These are phyloP conservation scores for Thoreauomyces humboldtii DNA, from an alignment of 192 early-diverging fungal genomes.

Conservation along the genomic window DNA sequence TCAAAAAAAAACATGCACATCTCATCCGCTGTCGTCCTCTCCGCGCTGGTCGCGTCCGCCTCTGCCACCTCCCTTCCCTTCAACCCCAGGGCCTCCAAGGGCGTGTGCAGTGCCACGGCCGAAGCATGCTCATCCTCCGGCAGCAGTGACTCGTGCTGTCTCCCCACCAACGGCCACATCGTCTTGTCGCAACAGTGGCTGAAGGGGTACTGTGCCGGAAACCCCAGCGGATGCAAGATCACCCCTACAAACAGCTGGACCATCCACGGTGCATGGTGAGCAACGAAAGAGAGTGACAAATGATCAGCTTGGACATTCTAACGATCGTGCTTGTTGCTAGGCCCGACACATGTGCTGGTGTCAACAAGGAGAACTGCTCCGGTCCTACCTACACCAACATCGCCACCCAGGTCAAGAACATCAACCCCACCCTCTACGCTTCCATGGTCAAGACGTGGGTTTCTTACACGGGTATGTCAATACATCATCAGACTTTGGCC, in stretches of 20 bases:
- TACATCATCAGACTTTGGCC: no score
- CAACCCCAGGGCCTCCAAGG: neutral
- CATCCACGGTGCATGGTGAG: slow-evolving; percentile 8
- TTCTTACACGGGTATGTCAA: slow-evolving; percentile 3
- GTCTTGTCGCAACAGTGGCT: slow-evolving; percentile 17
- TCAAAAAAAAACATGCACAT: no score
- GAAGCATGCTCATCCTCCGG: neutral
- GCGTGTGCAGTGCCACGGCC: neutral
- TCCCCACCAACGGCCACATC: neutral
- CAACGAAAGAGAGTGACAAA: no score
- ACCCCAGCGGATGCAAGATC: neutral
- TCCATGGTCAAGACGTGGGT: slow-evolving; percentile 2
- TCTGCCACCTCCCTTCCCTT: slow-evolving; percentile 2
- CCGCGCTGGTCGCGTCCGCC: neutral
- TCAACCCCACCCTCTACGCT: neutral
- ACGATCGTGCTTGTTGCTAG: no score
- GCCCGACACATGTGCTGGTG: neutral
- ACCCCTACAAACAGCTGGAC: neutral
- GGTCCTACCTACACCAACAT: neutral
- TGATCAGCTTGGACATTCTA: no score
- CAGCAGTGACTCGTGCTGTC: neutral
- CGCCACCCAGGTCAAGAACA: neutral
- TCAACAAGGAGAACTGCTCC: neutral
- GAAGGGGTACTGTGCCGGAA: neutral
- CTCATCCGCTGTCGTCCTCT: no score